Conservation (phyloP, 345 rosid genomes). For the Lenwebbia sp. region DNA sequence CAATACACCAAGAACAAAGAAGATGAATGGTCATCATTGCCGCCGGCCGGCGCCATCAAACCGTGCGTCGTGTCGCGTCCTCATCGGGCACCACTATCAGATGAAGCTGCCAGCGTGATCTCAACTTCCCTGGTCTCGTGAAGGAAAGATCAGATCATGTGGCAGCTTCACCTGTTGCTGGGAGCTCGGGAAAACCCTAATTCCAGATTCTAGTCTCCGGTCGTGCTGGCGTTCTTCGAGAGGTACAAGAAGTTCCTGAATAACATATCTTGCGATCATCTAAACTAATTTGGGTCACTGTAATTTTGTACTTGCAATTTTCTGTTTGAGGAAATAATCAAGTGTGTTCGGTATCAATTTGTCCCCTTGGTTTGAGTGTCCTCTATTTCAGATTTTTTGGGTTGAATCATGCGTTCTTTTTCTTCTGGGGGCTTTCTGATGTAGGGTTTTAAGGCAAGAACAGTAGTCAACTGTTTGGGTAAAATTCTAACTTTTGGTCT, state of each 20-base stretch:
- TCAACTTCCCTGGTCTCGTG: constrained; percentile 15
- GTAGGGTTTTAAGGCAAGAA: not conserved
- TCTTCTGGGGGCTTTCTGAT: not conserved
- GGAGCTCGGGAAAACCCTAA: constrained; percentile 5
- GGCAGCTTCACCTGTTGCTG: constrained; percentile 13
- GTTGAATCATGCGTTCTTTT: not conserved
- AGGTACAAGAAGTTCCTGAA: not conserved
- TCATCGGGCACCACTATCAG: constrained; percentile 53
- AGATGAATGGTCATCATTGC: not conserved
- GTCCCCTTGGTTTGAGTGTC: not conserved
- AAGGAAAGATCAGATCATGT: constrained; percentile 26
- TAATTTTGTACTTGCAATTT: not conserved
- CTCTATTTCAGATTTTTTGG: not conserved
- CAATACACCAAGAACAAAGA: not conserved
- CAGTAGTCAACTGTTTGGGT: not conserved
- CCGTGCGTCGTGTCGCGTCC: not conserved
- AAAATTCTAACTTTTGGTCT: not conserved
- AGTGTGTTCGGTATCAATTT: not conserved
- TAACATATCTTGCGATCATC: not conserved
- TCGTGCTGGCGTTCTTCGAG: not conserved
- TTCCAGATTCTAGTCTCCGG: not conserved
- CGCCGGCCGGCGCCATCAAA: not conserved
- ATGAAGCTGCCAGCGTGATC: constrained; percentile 99
- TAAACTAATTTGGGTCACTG: not conserved
- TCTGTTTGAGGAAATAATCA: not conserved